Evolutionary conservation across 352 stramenopile species (phyloP).

Genomic region (Phytophthora fragariae): DNA sequence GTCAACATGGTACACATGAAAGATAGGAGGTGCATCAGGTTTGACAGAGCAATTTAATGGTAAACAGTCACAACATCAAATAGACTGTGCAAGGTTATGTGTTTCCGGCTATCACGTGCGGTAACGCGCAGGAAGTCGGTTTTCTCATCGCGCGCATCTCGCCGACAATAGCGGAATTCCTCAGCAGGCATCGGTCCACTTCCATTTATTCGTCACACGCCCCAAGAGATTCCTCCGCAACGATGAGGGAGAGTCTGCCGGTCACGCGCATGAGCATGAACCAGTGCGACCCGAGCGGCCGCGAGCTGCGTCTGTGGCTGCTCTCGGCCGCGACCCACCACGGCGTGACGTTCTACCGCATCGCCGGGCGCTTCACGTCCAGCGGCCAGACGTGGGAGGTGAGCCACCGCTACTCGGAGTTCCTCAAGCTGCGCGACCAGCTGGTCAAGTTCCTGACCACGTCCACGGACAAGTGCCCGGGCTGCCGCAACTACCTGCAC

Average conservation of each 20-base stretch:
- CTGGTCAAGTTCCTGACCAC: slow-evolving; percentile 83
- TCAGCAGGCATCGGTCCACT: not conserved
- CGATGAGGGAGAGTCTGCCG: slow-evolving; percentile 49
- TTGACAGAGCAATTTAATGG: too few species aligned
- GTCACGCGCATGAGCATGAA: slow-evolving; percentile 66
- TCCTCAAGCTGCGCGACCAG: slow-evolving; percentile 75
- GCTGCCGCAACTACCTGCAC: slow-evolving; percentile 83
- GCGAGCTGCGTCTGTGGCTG: slow-evolving; percentile 74
- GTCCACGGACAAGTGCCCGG: slow-evolving; percentile 75
- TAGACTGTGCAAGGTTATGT: too few species aligned
- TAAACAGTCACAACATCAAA: too few species aligned
- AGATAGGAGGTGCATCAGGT: too few species aligned
- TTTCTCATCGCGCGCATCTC: not conserved
- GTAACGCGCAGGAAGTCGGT: not conserved
- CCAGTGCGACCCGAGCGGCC: slow-evolving; percentile 45
- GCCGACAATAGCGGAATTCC: not conserved
- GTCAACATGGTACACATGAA: not conserved
- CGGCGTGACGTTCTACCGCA: slow-evolving; percentile 70
- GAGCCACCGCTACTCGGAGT: slow-evolving; percentile 88
- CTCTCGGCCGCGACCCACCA: slow-evolving; percentile 62
- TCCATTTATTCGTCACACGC: not conserved
- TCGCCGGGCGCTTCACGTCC: slow-evolving; percentile 71
- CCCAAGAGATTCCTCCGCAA: not conserved
- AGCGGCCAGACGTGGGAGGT: slow-evolving; percentile 83
- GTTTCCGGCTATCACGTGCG: not conserved